Base-by-base conservation (phyloP, 2,329 filamentous ascomycete species). In the Ophiostoma quercus region DNA sequence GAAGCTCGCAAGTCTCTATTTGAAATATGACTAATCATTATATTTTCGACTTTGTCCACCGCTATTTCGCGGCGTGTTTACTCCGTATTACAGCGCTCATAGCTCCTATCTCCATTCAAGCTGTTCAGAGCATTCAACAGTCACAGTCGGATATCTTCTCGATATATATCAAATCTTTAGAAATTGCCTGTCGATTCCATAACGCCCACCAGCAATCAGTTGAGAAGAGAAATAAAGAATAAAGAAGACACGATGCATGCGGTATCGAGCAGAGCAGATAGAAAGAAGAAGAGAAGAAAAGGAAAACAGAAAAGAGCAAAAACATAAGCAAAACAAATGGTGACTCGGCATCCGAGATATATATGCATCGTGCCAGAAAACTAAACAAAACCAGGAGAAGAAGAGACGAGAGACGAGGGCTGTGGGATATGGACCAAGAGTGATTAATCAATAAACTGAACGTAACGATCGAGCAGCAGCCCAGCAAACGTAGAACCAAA, bases 311-410 rank as follows among this genome's bases (percentile, higher is more conserved):
- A 4, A 65, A 32, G 9, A 57, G 22, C 8, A 57, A n/a, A 22
- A 2, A 39, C 9, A 41, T 7, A 39, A 1, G 14, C 4, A 63
- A 22, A 32, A 34, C 32, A n/a, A 41, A 65, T 41, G 9, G 34
- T 41, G 37, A 37, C 14, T 65, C 19, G 19, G 34, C 62, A 65
- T 65, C 62, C 19, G 34, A 65, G 11, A 41, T 65, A 39, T 65
- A 41, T 65, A 39, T 65, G 25, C 25, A 57, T 62, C 62, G 34
- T 65, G 62, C 62, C 62, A 39, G 16, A 65, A 63, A 67, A 22
- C 11, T 16, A 62, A 67, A 51, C 54, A 63, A 37, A 22, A 22
- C 8, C 34, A 37, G 29, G 4, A 68, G n/a, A 3, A 14, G 2
- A 43, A 63, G 11, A 63, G 16, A 63, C 25, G 25, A 29, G 25